A percentile compares a stretch with the other conserved stretches of the same genome.
These are phyloP conservation scores for Solanum arcanum DNA, from an alignment of 257 asterid species.

Conservation along the genomic window DNA sequence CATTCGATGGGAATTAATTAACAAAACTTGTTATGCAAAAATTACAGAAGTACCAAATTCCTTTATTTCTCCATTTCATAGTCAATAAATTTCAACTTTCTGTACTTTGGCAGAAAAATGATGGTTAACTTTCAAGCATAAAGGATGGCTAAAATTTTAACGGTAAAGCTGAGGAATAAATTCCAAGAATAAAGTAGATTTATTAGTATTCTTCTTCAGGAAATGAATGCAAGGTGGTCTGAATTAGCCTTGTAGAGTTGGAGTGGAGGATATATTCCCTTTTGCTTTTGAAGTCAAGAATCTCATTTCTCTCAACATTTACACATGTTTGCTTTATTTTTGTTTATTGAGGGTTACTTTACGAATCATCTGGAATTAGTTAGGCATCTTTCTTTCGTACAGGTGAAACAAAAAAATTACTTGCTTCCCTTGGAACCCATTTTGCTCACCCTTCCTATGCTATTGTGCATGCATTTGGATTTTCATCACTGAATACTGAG, in stretches of 20 bases:
- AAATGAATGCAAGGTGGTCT: slow-evolving; percentile 16
- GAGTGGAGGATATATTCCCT: slow-evolving; percentile 27
- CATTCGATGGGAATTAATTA: neutral
- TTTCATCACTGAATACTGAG: slow-evolving; percentile 82
- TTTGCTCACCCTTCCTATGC: slow-evolving; percentile 16
- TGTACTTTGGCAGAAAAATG: neutral
- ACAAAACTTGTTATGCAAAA: neutral
- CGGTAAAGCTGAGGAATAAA: slow-evolving; percentile 1
- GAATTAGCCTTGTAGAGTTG: slow-evolving; percentile 13
- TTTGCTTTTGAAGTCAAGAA: slow-evolving; percentile 38
- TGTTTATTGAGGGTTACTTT: slow-evolving; percentile 1
- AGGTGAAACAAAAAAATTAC: neutral
- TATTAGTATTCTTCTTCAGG: slow-evolving; percentile 21
- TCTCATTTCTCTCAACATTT: slow-evolving; percentile 20
- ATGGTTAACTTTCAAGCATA: neutral
- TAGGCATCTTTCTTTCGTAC: slow-evolving; percentile 1
- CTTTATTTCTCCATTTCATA: neutral
- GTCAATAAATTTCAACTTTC: neutral
- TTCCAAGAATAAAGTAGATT: slow-evolving; percentile 6
- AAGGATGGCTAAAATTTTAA: neutral
- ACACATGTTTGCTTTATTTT: slow-evolving; percentile 15
- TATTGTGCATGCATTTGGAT: slow-evolving; percentile 80
- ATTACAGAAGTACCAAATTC: neutral
- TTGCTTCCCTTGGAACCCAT: neutral
- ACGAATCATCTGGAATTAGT: neutral